Percentiles rank a stretch among this genome's conserved stretches.
Conservation (phyloP, 164 flowering plant species). For the Pachysandra terminalis region DNA sequence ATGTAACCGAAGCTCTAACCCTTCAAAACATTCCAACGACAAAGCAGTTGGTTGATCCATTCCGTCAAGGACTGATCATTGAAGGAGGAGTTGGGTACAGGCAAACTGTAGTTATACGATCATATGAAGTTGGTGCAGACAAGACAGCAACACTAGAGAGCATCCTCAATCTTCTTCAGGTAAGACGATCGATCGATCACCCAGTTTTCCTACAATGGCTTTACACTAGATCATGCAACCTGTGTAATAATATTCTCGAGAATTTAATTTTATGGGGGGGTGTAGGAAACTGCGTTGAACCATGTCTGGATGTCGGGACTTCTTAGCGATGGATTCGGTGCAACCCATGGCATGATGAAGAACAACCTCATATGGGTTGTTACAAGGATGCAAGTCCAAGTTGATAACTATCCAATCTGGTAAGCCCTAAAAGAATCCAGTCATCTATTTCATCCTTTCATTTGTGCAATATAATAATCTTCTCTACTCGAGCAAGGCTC, state of each 20-base stretch:
- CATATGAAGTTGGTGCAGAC: slow-evolving; percentile 72
- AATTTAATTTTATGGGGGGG: too few species aligned
- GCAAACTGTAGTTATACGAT: slow-evolving; percentile 64
- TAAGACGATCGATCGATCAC: slow-evolving; percentile 9
- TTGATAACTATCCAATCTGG: slow-evolving; percentile 56
- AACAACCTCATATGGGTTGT: slow-evolving; percentile 63
- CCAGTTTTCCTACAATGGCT: too few species aligned
- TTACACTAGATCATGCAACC: too few species aligned
- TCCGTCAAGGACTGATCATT: slow-evolving; percentile 50
- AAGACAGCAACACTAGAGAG: slow-evolving; percentile 64
- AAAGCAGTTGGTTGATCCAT: slow-evolving; percentile 44
- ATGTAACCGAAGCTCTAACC: slow-evolving; percentile 8
- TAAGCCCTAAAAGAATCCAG: slow-evolving; percentile 4
- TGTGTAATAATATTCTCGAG: too few species aligned
- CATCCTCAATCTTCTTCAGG: slow-evolving; percentile 67
- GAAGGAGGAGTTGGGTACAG: slow-evolving; percentile 56
- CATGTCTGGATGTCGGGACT: slow-evolving; percentile 60
- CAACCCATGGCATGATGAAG: slow-evolving; percentile 53
- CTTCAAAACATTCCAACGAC: slow-evolving; percentile 50
- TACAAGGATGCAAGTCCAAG: slow-evolving; percentile 44
- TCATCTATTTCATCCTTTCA: neutral
- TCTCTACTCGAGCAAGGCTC: too few species aligned
- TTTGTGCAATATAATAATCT: too few species aligned
- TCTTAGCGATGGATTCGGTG: slow-evolving; percentile 58
- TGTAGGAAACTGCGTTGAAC: slow-evolving; percentile 65